phyloP scores from a whole-genome alignment of 2,329 filamentous ascomycete genomes.

The Teratosphaeria epicoccoides region DNA sequence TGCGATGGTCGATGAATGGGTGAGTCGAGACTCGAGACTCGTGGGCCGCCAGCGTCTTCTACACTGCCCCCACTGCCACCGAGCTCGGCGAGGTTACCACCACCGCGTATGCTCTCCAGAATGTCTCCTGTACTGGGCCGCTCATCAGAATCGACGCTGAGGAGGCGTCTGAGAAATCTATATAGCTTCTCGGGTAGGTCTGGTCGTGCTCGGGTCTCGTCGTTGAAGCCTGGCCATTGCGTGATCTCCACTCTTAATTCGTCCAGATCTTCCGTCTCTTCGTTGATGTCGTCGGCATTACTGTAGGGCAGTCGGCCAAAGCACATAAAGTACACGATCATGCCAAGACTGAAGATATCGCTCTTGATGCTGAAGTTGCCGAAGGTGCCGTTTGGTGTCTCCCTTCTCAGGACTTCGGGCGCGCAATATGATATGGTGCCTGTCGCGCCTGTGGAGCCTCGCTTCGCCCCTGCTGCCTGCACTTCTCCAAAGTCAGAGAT shows the following conservation, averaged over 20 bases:
- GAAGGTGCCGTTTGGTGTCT: slow-evolving; percentile 54
- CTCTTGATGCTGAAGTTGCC: slow-evolving; percentile 96
- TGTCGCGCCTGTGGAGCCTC: slow-evolving; percentile 86
- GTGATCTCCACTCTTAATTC: slow-evolving; percentile 75
- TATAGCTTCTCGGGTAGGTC: slow-evolving; percentile 84
- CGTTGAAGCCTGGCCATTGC: slow-evolving; percentile 73
- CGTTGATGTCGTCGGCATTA: slow-evolving; percentile 72
- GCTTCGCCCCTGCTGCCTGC: slow-evolving; percentile 66
- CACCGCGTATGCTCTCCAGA: slow-evolving; percentile 61
- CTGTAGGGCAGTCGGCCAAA: slow-evolving; percentile 80
- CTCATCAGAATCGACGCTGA: slow-evolving; percentile 65
- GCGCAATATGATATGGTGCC: slow-evolving; percentile 97
- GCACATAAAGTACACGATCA: slow-evolving; percentile 98
- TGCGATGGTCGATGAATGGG: slow-evolving; percentile 14
- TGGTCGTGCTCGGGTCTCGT: slow-evolving; percentile 48
- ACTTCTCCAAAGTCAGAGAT: slow-evolving; percentile 98
- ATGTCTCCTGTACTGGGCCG: slow-evolving; percentile 82
- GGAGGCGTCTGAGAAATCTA: slow-evolving; percentile 65
- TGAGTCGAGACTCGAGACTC: slow-evolving; percentile 36
- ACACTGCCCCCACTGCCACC: slow-evolving; percentile 5
- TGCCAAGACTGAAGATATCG: slow-evolving; percentile 94
- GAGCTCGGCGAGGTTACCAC: slow-evolving; percentile 25
- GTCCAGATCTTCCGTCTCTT: slow-evolving; percentile 87
- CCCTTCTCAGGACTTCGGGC: slow-evolving; percentile 73
- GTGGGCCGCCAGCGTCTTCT: slow-evolving; percentile 15